These are phyloP conservation scores for Candida fluviatilis DNA, from an alignment of 805 yeast species.

Conservation along the genomic window DNA sequence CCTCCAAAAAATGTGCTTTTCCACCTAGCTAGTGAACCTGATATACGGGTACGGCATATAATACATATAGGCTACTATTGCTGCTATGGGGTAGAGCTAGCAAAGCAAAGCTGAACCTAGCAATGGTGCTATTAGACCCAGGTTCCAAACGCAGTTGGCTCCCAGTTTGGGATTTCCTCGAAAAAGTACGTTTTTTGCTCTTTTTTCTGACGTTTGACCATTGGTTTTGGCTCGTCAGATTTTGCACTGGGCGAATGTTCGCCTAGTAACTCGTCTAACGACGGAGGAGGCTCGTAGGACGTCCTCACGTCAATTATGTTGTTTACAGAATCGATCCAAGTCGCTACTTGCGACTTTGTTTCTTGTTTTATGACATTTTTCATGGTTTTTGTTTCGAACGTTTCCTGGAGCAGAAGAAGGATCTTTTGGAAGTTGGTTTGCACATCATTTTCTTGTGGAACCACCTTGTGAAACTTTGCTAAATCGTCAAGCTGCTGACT, in stretches of 20 bases:
- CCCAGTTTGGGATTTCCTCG: slow-evolving; percentile 39
- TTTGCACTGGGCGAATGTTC: slow-evolving; percentile 1
- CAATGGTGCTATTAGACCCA: slow-evolving; percentile 5
- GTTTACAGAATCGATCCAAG: not conserved
- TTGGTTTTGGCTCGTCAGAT: slow-evolving; percentile 8
- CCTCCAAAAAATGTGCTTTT: too few species aligned
- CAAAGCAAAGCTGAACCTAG: too few species aligned
- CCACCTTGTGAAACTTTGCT: not conserved
- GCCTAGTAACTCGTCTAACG: slow-evolving; percentile 23
- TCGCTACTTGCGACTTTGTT: slow-evolving; percentile 1
- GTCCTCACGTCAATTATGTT: not conserved
- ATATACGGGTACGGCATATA: too few species aligned
- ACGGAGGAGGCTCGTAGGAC: slow-evolving; percentile 16
- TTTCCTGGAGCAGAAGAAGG: not conserved
- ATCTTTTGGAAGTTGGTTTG: not conserved
- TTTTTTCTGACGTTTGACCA: slow-evolving; percentile 1
- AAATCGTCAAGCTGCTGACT: not conserved
- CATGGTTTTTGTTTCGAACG: not conserved
- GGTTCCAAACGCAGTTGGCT: slow-evolving; percentile 52
- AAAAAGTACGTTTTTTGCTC: slow-evolving; percentile 15
- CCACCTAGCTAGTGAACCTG: too few species aligned
- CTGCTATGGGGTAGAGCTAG: not conserved
- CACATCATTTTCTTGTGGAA: not conserved
- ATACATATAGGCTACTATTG: not conserved
- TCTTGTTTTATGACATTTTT: not conserved